Evolutionary conservation across 352 stramenopile genomes (phyloP).

Genomic region (Globisporangium mamillatum): DNA sequence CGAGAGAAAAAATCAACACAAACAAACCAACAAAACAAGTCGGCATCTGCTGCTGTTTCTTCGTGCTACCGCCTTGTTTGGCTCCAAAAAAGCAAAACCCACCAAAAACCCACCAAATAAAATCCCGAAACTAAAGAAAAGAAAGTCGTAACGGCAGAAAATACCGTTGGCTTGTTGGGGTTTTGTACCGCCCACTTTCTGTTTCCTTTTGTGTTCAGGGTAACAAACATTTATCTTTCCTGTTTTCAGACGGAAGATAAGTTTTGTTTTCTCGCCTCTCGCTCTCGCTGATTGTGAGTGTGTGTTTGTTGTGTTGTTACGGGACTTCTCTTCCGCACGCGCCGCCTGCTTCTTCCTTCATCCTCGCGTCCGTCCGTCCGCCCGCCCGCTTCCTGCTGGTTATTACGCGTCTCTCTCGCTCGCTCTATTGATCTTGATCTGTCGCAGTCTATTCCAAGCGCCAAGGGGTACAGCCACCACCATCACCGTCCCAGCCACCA

Average conservation of each 20-base stretch:
- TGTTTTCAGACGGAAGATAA: neutral
- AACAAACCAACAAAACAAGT: neutral
- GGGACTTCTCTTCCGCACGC: neutral
- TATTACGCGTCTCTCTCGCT: neutral
- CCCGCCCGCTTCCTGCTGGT: neutral
- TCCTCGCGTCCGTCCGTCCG: neutral
- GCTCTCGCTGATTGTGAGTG: no score
- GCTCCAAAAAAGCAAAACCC: neutral
- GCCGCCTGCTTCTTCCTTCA: neutral
- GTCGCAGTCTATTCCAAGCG: neutral
- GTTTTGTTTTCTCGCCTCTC: no score
- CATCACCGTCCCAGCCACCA: neutral
- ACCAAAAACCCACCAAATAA: neutral
- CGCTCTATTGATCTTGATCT: neutral
- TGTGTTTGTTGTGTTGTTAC: neutral
- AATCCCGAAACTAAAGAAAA: neutral
- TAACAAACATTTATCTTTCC: neutral
- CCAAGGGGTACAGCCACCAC: neutral
- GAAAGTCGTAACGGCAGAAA: neutral
- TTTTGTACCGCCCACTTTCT: neutral
- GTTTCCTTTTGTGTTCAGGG: neutral
- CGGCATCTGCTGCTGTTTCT: neutral
- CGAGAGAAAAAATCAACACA: neutral
- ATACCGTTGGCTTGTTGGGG: neutral
- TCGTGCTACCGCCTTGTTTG: neutral